Percentiles rank a stretch among this genome's conserved stretches.
Evolutionary conservation across 148 eudicot species (phyloP).

Genomic region (Fagopyrum tataricum): DNA sequence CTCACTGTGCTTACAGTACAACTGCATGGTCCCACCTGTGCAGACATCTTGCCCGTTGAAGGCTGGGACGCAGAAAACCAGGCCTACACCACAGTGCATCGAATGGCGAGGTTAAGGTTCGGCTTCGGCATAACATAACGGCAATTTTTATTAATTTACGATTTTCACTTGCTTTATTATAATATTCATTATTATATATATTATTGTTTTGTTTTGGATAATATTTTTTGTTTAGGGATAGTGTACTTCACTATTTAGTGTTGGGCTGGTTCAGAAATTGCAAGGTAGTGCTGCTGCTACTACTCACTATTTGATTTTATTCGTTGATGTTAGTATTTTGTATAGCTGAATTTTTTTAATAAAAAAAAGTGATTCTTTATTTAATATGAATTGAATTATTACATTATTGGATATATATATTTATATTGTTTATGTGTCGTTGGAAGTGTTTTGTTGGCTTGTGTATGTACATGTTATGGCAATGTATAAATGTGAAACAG

Average conservation of each 20-base stretch:
- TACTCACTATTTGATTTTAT: neutral
- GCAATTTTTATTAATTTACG: neutral
- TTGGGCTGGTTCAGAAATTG: neutral
- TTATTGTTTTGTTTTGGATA: neutral
- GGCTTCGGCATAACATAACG: no score
- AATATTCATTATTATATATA: neutral
- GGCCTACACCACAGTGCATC: constrained; percentile 70
- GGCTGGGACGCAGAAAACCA: constrained; percentile 61
- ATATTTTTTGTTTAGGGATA: neutral
- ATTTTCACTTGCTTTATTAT: neutral
- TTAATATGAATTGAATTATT: neutral
- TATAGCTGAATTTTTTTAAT: neutral
- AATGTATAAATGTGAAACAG: neutral
- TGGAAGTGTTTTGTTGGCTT: neutral
- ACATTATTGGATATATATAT: neutral
- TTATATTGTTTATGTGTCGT: neutral
- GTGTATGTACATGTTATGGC: neutral
- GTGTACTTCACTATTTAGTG: constrained; percentile 10
- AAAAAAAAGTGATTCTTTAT: neutral
- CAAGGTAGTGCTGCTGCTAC: neutral
- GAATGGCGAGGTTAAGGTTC: constrained; percentile 49
- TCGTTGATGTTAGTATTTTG: neutral
- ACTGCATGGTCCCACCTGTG: constrained; percentile 88
- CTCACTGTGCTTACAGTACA: constrained; percentile 77
- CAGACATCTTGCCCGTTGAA: constrained; percentile 79